Evolutionary conservation across 768 basidiomycete species (phyloP).

Genomic region (Sporobolomyces pararoseus): DNA sequence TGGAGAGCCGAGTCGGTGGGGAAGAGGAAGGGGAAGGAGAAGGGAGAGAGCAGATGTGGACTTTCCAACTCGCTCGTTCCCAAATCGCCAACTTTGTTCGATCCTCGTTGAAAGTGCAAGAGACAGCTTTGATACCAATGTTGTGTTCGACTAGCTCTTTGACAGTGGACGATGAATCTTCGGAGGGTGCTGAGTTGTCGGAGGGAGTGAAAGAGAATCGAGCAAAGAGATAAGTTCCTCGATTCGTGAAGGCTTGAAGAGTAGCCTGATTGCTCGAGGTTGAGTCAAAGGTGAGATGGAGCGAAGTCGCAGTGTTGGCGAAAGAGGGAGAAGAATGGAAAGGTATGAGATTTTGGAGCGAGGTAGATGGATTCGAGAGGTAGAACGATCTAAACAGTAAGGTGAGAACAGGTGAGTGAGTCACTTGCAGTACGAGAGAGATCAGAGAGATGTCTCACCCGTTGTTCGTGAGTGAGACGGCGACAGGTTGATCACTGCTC

Average conservation of each 20-base stretch:
- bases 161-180: no score
- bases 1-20: neutral
- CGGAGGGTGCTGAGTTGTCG: neutral
- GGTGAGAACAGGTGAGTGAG: neutral
- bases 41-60: neutral
- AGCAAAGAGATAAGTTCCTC: neutral
- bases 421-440: neutral
- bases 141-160: neutral
- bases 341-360: neutral
- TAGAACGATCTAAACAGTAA: neutral
- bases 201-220: neutral
- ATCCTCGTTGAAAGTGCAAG: neutral
- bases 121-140: neutral
- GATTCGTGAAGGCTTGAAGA: slow-evolving; percentile 7
- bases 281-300: neutral
- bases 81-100: neutral
- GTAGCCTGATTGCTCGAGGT: neutral
- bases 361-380: neutral
- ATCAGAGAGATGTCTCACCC: neutral
- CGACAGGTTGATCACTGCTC: neutral
- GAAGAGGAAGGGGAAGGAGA: neutral
- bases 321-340: neutral
- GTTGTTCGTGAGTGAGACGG: neutral
- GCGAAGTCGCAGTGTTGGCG: neutral
- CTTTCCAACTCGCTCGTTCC: slow-evolving; percentile 8